These are phyloP conservation scores for Monosporascus ibericus DNA, from an alignment of 2,329 filamentous ascomycete species.

Conservation along the genomic window DNA sequence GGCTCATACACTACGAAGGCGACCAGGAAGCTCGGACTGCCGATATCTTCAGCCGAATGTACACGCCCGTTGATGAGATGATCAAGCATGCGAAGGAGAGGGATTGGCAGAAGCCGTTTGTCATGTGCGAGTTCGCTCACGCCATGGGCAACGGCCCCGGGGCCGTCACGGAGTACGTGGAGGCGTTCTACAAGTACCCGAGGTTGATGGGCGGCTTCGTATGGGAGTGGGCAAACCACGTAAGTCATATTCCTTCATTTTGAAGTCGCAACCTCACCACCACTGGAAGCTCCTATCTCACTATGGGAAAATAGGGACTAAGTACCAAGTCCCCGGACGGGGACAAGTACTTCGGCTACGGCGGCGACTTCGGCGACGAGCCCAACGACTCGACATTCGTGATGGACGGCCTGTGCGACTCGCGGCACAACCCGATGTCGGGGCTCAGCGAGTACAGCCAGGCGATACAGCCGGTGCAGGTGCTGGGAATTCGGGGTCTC, in stretches of 20 bases:
- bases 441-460: constrained; percentile 52
- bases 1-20: constrained; percentile 61
- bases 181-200: constrained; percentile 55
- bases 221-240: constrained; percentile 60
- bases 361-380: constrained; percentile 55
- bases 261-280: not conserved
- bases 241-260: constrained; percentile 15
- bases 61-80: constrained; percentile 45
- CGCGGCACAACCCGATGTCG: constrained; percentile 43
- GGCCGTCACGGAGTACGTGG: constrained; percentile 59
- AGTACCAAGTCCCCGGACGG: constrained; percentile 36
- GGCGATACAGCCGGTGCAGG: constrained; percentile 52
- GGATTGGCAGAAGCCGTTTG: constrained; percentile 48
- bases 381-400: constrained; percentile 56
- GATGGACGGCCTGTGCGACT: constrained; percentile 47
- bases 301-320: constrained; percentile 28
- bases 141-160: constrained; percentile 72
- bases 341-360: constrained; percentile 48
- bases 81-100: constrained; percentile 32
- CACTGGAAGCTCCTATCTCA: not conserved
- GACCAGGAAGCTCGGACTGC: constrained; percentile 51
- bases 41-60: constrained; percentile 64
- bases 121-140: constrained; percentile 50
- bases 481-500: constrained; percentile 37
- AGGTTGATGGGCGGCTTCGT: constrained; percentile 58